Base-by-base conservation (phyloP, 1,284 basidiomycete species). In the Pterulicium gracile region DNA sequence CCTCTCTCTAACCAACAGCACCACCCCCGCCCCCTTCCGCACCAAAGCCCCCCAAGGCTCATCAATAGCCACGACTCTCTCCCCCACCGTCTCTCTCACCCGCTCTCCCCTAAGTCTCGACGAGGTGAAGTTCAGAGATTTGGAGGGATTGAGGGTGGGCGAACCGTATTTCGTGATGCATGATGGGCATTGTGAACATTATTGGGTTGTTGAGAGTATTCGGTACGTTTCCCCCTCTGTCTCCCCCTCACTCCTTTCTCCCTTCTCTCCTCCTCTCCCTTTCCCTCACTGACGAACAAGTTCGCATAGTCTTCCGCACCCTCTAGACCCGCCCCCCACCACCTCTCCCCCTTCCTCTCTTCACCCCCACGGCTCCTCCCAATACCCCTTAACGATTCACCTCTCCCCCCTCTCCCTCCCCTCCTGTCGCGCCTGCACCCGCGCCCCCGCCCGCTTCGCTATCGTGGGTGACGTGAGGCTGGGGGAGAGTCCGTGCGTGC, bases 91-190 rank as follows among this genome's bases (percentile, higher is more conserved):
- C 18, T 69, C 78, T 34, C 59, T 86, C 22, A 74, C n/a, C n/a
- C n/a, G n/a, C n/a, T n/a, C n/a, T n/a, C n/a, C n/a, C n/a, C n/a
- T n/a, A n/a, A n/a, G n/a, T n/a, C n/a, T n/a, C n/a, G n/a, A n/a
- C n/a, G n/a, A n/a, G n/a, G n/a, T n/a, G n/a, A n/a, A n/a, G n/a
- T n/a, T n/a, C n/a, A n/a, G n/a, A n/a, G n/a, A n/a, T n/a, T n/a
- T n/a, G n/a, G n/a, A n/a, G n/a, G n/a, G n/a, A n/a, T n/a, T n/a
- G n/a, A n/a, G n/a, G n/a, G n/a, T n/a, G n/a, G n/a, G 83, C 52
- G 69, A 84, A 55, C 88, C 88, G 1, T 90, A 90, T 54, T 88
- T 81, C 77, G 64, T 88, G 47, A 62, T 89, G 15, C 88, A 91
- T 55, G 72, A 76, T 48, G 88, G 88, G 19, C 80, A 77, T 54